Evolutionary conservation across 1,284 basidiomycete genomes (phyloP), one percentile per base, ranked within the genome.

Genomic region (Entoloma clypeatum): DNA sequence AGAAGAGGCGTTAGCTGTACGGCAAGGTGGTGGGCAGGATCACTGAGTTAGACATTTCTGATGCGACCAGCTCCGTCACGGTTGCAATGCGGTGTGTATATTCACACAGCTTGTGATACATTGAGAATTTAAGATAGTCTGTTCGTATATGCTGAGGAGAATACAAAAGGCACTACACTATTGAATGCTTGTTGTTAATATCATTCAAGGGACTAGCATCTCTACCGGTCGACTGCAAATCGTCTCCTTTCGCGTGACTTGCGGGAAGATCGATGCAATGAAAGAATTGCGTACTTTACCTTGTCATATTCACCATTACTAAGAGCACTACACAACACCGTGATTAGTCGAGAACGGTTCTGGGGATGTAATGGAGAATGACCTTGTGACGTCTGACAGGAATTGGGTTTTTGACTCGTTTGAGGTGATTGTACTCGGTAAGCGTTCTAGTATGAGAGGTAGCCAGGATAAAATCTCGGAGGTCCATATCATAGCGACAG

Each of bases 371-470:
- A 40, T 48, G 37, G 23, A 21, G 10, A 7, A 73, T 82, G 56
- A 94, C 89, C 61, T 74, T 39, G 75, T 81, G 34, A 93, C 73
- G 39, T 89, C 85, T 2, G 68, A 57, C 51, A 95, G 54, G 63
- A 97, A 92, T 41, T 75, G 74, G 11, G 77, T 64, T 64, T 88
- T 92, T n/a, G 82, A 81, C 18, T 76, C 72, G 22, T 72, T 72
- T 3, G 89, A 80, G 9, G 80, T 75, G 9, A 74, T 67, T 31
- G 77, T 67, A 0, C 71, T 62, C 2, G 90, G 85, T 8, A 98
- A 65, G 44, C 79, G 76, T 52, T 86, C 80, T 16, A 94, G 61
- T 9, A 88, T 75, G 22, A 75, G 62, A 2, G 83, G 79, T 10
- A 93, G 61, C 86, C 91, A 95, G 7, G 68, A 58, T 13, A 84